Conservation (phyloP, 257 asterid genomes). For the Parsonsia alboflavescens region DNA sequence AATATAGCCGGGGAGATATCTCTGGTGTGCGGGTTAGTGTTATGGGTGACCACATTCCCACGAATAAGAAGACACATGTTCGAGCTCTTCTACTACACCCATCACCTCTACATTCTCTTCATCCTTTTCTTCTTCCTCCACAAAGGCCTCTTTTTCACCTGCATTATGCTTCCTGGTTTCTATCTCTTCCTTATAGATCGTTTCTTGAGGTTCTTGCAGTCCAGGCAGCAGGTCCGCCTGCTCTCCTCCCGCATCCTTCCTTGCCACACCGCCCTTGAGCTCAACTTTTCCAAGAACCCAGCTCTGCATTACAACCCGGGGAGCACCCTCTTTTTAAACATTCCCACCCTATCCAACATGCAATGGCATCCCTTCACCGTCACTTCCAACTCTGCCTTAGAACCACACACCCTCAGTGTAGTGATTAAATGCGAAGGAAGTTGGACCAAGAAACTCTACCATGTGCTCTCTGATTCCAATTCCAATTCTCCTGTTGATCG, state of each 20-base stretch:
- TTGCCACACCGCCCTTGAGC: constrained; percentile 58
- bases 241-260: constrained; percentile 67
- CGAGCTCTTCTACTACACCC: constrained; percentile 77
- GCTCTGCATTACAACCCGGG: constrained; percentile 71
- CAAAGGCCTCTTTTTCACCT: constrained; percentile 71
- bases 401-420: constrained; percentile 67
- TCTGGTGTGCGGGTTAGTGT: constrained; percentile 50
- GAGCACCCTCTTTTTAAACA: constrained; percentile 70
- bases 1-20: constrained; percentile 87
- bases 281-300: constrained; percentile 72
- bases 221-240: constrained; percentile 47
- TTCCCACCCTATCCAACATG: constrained; percentile 71
- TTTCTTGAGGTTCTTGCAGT: constrained; percentile 72
- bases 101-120: constrained; percentile 78
- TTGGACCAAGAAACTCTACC: constrained; percentile 77
- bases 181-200: constrained; percentile 83
- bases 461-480: constrained; percentile 54
- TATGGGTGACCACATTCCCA: constrained; percentile 72
- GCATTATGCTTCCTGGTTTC: constrained; percentile 90
- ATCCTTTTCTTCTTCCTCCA: constrained; percentile 71
- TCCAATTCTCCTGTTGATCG: constrained; percentile 46
- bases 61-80: constrained; percentile 69
- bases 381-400: constrained; percentile 61
- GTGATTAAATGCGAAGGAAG: constrained; percentile 76
- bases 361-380: constrained; percentile 99